Conservation (phyloP, 2,329 filamentous ascomycete species). For the Raffaelea ambrosiae region DNA sequence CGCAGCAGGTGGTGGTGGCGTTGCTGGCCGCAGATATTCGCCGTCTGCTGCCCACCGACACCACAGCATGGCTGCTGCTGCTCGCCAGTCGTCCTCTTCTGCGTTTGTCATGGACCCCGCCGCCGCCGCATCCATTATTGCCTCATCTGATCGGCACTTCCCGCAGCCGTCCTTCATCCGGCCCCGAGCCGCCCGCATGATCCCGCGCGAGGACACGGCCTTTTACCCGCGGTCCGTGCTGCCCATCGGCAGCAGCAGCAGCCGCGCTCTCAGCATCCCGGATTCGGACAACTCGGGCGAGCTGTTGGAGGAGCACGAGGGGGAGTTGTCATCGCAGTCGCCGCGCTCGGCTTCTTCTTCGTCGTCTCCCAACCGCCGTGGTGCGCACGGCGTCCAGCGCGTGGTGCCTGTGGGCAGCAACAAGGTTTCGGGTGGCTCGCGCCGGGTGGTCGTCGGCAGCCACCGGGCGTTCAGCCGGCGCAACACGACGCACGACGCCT, state of each 20-base stretch:
- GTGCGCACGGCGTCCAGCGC: too few relatives aligned
- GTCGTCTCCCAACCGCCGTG: too few relatives aligned
- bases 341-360: too few relatives aligned
- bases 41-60: slow-evolving; percentile 6
- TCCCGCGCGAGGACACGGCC: slow-evolving; percentile 41
- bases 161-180: slow-evolving; percentile 47
- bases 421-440: too few relatives aligned
- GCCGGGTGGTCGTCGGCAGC: not conserved
- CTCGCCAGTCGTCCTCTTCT: too few relatives aligned
- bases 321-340: too few relatives aligned
- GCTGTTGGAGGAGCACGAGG: too few relatives aligned
- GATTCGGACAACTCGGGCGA: not conserved
- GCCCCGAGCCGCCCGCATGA: slow-evolving; percentile 46
- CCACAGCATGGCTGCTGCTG: not conserved
- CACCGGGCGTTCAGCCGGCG: not conserved
- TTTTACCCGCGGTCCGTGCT: slow-evolving; percentile 4
- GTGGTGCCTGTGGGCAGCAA: too few relatives aligned
- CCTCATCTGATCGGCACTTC: slow-evolving; percentile 23
- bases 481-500: not conserved
- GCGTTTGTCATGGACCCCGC: too few relatives aligned
- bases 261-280: not conserved
- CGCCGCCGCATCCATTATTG: slow-evolving; percentile 12
- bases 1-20: too few relatives aligned
- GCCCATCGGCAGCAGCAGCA: slow-evolving; percentile 3
- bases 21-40: slow-evolving; percentile 12